Conservation (phyloP, 768 basidiomycete species). For the Leccinellum rugosiceps region DNA sequence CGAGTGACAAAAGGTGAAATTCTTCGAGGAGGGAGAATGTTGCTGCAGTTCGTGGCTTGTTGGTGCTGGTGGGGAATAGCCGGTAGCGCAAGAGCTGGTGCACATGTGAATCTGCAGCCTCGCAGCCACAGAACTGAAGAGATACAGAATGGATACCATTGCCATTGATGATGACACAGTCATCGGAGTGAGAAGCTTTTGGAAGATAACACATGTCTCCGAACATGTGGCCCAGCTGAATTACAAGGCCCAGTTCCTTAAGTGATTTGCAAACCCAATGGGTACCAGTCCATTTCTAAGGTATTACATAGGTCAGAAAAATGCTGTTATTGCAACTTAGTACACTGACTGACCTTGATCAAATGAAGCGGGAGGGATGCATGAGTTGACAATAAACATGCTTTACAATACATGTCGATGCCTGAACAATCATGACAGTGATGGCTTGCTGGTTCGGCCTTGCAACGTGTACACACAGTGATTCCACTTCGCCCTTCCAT, state of each 20-base stretch:
- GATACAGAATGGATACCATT: neutral
- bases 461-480: neutral
- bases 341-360: neutral
- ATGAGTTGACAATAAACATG: neutral
- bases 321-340: neutral
- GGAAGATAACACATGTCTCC: neutral
- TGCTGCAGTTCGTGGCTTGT: neutral
- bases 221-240: neutral
- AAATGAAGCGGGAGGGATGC: neutral
- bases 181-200: neutral
- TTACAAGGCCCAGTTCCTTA: neutral
- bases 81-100: neutral
- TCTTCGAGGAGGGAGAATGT: neutral
- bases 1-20: neutral
- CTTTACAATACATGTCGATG: neutral
- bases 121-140: neutral
- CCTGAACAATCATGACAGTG: neutral
- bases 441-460: neutral
- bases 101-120: neutral
- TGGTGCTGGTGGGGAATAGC: neutral
- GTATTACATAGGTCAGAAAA: neutral
- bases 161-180: neutral
- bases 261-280: neutral
- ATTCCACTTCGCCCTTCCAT: neutral
- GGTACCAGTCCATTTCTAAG: neutral